These are phyloP conservation scores for Bipolaris gigantea DNA, from an alignment of 2,329 filamentous ascomycete species.

Conservation along the genomic window DNA sequence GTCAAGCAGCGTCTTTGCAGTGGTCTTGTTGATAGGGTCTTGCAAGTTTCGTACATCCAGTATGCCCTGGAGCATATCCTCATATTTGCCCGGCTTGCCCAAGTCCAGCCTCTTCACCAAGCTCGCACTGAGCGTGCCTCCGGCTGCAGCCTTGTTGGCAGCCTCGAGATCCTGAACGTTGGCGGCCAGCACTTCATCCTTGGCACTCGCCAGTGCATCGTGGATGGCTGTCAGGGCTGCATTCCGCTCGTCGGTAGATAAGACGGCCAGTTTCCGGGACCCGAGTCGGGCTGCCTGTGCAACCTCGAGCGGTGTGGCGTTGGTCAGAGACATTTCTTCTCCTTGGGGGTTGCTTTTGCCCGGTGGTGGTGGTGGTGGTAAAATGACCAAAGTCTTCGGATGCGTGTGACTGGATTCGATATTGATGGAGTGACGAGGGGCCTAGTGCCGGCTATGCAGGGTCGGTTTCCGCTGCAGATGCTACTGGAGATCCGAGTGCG, in stretches of 20 bases:
- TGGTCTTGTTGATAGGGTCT: conserved; percentile 86
- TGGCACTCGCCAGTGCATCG: conserved; percentile 68
- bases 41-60: conserved; percentile 80
- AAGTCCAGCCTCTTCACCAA: conserved; percentile 88
- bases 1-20: conserved; percentile 81
- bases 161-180: conserved; percentile 80
- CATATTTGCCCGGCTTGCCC: conserved; percentile 84
- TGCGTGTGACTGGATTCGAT: conserved; percentile 36
- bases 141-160: conserved; percentile 72
- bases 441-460: conserved; percentile 25
- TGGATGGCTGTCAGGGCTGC: conserved; percentile 83
- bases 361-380: conserved; percentile 22
- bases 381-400: conserved; percentile 8
- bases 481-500: conserved; percentile 17
- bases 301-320: conserved; percentile 75
- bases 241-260: conserved; percentile 77
- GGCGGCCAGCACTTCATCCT: conserved; percentile 77
- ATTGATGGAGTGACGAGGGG: conserved; percentile 16
- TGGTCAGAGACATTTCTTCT: conserved; percentile 75
- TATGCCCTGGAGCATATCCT: conserved; percentile 96
- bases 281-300: conserved; percentile 78
- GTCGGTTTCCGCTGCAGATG: conserved; percentile 17
- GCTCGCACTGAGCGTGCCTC: conserved; percentile 76
- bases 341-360: conserved; percentile 19
- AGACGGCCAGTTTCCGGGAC: conserved; percentile 79